phyloP scores from a whole-genome alignment of 2,329 filamentous ascomycete species.

The Ophioceras dolichostomum region DNA sequence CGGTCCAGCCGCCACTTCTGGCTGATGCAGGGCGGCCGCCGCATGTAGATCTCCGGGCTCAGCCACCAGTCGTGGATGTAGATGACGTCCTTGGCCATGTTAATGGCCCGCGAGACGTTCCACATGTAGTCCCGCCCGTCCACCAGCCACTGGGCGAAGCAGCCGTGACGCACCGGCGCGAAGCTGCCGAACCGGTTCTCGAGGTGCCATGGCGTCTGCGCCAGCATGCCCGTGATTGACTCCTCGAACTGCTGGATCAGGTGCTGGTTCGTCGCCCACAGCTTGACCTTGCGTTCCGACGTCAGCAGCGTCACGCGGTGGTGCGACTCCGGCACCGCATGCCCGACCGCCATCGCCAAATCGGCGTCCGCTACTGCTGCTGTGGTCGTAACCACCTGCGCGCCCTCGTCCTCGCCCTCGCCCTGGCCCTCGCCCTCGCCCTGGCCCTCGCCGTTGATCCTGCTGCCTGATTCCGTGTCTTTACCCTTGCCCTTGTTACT shows the following conservation, averaged over 20 bases:
- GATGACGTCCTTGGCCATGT: constrained; percentile 93
- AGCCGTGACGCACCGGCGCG: constrained; percentile 73
- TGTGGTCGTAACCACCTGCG: too few species aligned
- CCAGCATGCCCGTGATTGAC: constrained; percentile 77
- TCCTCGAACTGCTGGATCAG: constrained; percentile 87
- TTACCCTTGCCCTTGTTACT: constrained; percentile 40
- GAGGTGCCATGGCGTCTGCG: constrained; percentile 70
- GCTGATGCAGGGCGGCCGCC: constrained; percentile 85
- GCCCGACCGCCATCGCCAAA: too few species aligned
- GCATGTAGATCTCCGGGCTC: constrained; percentile 90
- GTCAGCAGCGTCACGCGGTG: constrained; percentile 84
- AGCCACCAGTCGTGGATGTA: constrained; percentile 99
- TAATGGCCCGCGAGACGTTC: constrained; percentile 94
- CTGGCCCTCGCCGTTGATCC: too few species aligned
- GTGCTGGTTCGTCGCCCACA: constrained; percentile 83
- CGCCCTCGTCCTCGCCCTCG: constrained; percentile 37
- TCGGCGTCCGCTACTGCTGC: too few species aligned
- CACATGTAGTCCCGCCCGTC: constrained; percentile 98
- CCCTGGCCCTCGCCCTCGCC: constrained; percentile 25
- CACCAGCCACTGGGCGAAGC: constrained; percentile 92
- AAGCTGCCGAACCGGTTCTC: constrained; percentile 87
- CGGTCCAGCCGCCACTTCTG: constrained; percentile 96
- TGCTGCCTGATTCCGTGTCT: too few species aligned
- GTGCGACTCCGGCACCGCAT: constrained; percentile 52
- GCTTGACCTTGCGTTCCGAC: constrained; percentile 80